Evolutionary conservation across 805 yeast genomes (phyloP).

Genomic region (Scheffersomyces lignosus): DNA sequence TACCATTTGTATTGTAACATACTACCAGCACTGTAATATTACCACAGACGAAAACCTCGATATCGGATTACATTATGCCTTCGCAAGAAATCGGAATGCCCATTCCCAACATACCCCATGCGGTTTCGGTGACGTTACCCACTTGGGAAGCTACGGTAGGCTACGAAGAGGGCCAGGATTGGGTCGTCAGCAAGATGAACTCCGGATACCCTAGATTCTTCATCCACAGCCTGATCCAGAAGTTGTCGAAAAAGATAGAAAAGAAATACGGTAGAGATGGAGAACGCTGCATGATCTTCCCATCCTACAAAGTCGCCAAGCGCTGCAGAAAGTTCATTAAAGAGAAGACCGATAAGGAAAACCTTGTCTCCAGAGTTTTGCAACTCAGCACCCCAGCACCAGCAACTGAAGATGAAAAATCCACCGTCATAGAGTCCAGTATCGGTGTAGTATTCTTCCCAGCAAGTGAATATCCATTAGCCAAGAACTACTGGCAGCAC

Average conservation of each 20-base stretch:
- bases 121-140: conserved; percentile 92
- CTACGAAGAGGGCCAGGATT: conserved; percentile 85
- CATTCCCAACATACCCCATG: conserved; percentile 89
- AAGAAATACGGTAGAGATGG: conserved; percentile 76
- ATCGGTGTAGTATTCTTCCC: conserved; percentile 83
- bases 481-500: conserved; percentile 94
- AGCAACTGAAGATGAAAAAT: conserved; percentile 53
- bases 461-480: conserved; percentile 53
- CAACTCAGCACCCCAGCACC: conserved; percentile 76
- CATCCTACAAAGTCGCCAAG: conserved; percentile 76
- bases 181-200: conserved; percentile 74
- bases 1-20: too few relatives aligned
- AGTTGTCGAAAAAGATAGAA: conserved; percentile 54
- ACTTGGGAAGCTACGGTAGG: conserved; percentile 94
- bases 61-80: too few relatives aligned
- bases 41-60: too few relatives aligned
- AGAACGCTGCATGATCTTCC: conserved; percentile 74
- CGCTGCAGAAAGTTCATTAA: conserved; percentile 80
- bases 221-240: conserved; percentile 62
- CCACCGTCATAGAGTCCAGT: conserved; percentile 61
- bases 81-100: conserved; percentile 68
- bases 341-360: conserved; percentile 31
- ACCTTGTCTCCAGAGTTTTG: conserved; percentile 48
- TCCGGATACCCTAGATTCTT: conserved; percentile 90
- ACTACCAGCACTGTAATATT: too few relatives aligned